Evolutionary conservation across 257 asterid species (phyloP).

Genomic region (Henckelia pumila): DNA sequence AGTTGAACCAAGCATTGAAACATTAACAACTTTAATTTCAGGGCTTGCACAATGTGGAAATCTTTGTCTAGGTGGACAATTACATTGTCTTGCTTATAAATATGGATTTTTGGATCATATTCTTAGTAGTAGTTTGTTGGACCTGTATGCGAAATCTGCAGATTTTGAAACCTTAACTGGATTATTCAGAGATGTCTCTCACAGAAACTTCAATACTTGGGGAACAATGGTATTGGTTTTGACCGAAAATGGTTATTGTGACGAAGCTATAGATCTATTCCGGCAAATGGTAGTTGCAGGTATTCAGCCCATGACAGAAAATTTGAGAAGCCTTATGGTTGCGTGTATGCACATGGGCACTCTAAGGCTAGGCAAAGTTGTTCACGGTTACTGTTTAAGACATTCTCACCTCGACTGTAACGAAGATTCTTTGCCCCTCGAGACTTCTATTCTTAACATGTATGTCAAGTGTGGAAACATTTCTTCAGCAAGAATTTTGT

Average conservation of each 20-base stretch:
- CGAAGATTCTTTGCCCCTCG: slow-evolving; percentile 24
- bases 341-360: slow-evolving; percentile 34
- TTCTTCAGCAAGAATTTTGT: slow-evolving; percentile 37
- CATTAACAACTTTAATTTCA: slow-evolving; percentile 37
- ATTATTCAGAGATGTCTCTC: slow-evolving; percentile 31
- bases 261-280: slow-evolving; percentile 32
- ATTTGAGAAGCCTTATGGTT: slow-evolving; percentile 30
- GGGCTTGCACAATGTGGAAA: slow-evolving; percentile 29
- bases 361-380: slow-evolving; percentile 36
- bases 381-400: slow-evolving; percentile 38
- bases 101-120: slow-evolving; percentile 22
- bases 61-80: slow-evolving; percentile 22
- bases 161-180: background rate
- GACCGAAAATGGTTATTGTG: slow-evolving; percentile 28
- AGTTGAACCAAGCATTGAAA: slow-evolving; percentile 35
- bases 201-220: slow-evolving; percentile 27
- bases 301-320: slow-evolving; percentile 31
- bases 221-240: slow-evolving; percentile 27
- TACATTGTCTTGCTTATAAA: slow-evolving; percentile 46
- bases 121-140: background rate
- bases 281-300: slow-evolving; percentile 29
- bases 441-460: slow-evolving; percentile 48
- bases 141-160: background rate
- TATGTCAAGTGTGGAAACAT: slow-evolving; percentile 46
- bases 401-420: slow-evolving; percentile 9